These are phyloP conservation scores for Podila epicladia DNA, from an alignment of 192 early-diverging fungal species.

Conservation along the genomic window DNA sequence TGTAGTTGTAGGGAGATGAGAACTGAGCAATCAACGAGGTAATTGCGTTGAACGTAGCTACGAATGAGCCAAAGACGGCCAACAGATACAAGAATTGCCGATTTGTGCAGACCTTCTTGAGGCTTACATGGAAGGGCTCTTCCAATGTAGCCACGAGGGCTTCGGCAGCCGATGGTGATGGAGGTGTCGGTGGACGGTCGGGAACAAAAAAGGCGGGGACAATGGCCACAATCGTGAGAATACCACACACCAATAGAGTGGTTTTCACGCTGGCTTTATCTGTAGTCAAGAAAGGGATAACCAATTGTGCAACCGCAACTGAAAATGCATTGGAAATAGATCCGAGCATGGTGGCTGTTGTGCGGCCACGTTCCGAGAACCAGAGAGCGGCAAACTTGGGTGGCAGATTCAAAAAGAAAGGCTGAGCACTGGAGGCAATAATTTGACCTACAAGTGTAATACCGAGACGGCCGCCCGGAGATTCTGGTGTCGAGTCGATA, in stretches of 20 bases:
- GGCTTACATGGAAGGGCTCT: slow-evolving; percentile 45
- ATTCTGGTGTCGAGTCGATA: slow-evolving; percentile 27
- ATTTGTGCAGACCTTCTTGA: slow-evolving; percentile 53
- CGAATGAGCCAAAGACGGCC: slow-evolving; percentile 56
- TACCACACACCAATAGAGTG: slow-evolving; percentile 50
- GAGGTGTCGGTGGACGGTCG: slow-evolving; percentile 57
- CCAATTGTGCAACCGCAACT: slow-evolving; percentile 58
- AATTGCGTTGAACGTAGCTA: slow-evolving; percentile 59
- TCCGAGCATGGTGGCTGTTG: slow-evolving; percentile 61
- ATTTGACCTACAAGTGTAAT: slow-evolving; percentile 60
- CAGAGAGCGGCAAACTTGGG: slow-evolving; percentile 66
- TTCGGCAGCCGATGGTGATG: slow-evolving; percentile 56
- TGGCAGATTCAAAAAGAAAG: slow-evolving; percentile 64
- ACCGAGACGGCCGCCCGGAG: slow-evolving; percentile 45
- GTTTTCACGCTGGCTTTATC: slow-evolving; percentile 33
- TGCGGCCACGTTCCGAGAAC: slow-evolving; percentile 59
- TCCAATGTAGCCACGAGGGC: slow-evolving; percentile 30
- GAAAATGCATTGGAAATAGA: slow-evolving; percentile 58
- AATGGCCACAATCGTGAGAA: slow-evolving; percentile 44
- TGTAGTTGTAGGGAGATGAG: slow-evolving; percentile 54
- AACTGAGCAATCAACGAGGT: slow-evolving; percentile 58
- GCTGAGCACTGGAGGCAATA: slow-evolving; percentile 57
- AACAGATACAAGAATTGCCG: slow-evolving; percentile 57
- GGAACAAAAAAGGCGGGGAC: slow-evolving; percentile 57
- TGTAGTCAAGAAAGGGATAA: slow-evolving; percentile 56